Evolutionary conservation across 208 protist genomes (phyloP), one percentile per base, ranked within the genome.

Genomic region (Blastocrithidia nonstop): DNA sequence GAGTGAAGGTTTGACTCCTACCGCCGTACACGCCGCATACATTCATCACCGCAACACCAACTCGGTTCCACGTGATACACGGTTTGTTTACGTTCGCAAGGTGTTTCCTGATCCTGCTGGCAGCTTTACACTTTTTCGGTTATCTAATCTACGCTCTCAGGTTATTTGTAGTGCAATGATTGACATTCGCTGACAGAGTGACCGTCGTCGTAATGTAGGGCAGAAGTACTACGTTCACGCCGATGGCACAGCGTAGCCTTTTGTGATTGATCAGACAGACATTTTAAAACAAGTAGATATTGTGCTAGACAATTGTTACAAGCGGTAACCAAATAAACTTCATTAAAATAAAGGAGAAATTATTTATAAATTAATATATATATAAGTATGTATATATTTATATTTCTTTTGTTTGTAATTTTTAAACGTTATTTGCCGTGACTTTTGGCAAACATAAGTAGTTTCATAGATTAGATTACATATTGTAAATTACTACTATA

Each of bases 121-220:
- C 22, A 48, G 71, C 21, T 86, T 85, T 51, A 80, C 71, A 22
- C 60, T 91, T 20, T 88, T 91, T 43, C 69, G 76, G 1, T 50
- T 91, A n/a, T 91, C 82, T 0, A 91, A 91, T 50, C 50, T 91
- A 24, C 82, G 82, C 31, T 88, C 82, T 8, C 82, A 91, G 44
- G 77, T 88, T 8, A 59, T 88, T 20, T 91, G 71, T 57, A 85
- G 77, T 54, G 68, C 74, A 15, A 64, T 80, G 53, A 54, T 88
- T 11, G 82, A 91, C 53, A 88, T 91, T 44, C 82, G 82, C 40
- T 91, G 82, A 78, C 82, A 91, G 61, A 88, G 77, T 33, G 82
- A 91, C 54, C 71, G 74, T 19, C 61, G 65, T 4, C 67, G 85
- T 51, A 83, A 91, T 57, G 71, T 91, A 21, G 82, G 77, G 15